Evolutionary conservation across 208 protist genomes (phyloP).

Genomic region (Crithidia bombi): DNA sequence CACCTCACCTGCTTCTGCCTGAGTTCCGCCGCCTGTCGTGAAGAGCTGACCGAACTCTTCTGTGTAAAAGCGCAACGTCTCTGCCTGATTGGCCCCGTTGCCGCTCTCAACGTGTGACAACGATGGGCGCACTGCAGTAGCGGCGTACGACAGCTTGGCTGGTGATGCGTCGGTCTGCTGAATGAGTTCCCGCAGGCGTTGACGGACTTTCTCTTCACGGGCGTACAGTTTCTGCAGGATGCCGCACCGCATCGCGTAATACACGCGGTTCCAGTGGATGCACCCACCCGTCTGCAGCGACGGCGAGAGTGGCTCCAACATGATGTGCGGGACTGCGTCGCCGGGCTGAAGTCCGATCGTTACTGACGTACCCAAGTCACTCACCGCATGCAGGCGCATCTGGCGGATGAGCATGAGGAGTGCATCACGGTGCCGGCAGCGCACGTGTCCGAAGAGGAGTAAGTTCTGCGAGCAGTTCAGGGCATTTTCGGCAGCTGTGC

Average conservation of each 20-base stretch:
- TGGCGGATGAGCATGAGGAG: constrained; percentile 77
- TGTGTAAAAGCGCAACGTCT: constrained; percentile 36
- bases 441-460: constrained; percentile 71
- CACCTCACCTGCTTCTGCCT: background rate
- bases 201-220: constrained; percentile 54
- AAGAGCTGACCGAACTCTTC: constrained; percentile 31
- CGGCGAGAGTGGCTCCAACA: constrained; percentile 67
- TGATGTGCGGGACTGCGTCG: constrained; percentile 63
- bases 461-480: constrained; percentile 31
- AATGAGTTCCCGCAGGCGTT: constrained; percentile 64
- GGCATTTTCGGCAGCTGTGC: constrained; percentile 4
- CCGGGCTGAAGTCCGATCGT: constrained; percentile 52
- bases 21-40: background rate
- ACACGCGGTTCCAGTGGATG: constrained; percentile 60
- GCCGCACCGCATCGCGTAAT: constrained; percentile 77
- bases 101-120: background rate
- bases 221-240: constrained; percentile 62
- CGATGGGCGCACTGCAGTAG: background rate
- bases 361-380: constrained; percentile 71
- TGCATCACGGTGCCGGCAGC: constrained; percentile 56
- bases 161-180: constrained; percentile 21
- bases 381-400: constrained; percentile 60
- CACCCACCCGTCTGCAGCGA: constrained; percentile 49
- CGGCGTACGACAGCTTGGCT: constrained; percentile 31
- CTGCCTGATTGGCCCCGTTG: background rate